phyloP scores from a whole-genome alignment of 352 stramenopile species.

The Globisporangium spiculum region DNA sequence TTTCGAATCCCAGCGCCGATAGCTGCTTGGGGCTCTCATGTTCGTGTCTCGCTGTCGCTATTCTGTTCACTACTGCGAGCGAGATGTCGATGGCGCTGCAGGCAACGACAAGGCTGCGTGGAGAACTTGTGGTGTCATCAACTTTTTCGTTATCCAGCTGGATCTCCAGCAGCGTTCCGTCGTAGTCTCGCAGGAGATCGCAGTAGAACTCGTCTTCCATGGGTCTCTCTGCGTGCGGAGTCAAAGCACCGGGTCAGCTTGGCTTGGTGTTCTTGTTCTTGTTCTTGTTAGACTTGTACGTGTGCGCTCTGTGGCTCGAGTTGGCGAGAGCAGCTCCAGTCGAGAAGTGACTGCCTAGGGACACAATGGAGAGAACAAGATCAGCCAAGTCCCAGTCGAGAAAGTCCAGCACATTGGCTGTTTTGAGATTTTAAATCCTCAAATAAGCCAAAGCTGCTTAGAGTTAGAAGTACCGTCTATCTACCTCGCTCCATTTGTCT shows the following conservation, averaged over 20 bases:
- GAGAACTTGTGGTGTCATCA: background rate
- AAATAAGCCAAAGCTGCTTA: background rate
- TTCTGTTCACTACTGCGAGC: background rate
- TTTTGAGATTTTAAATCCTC: background rate
- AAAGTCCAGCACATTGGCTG: background rate
- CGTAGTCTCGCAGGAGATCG: conserved; percentile 24
- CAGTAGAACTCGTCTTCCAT: conserved; percentile 27
- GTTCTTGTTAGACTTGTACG: background rate
- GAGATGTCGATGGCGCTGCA: conserved; percentile 2
- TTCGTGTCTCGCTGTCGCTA: background rate
- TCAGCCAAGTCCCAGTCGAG: background rate
- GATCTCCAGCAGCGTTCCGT: conserved; percentile 31
- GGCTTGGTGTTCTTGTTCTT: background rate
- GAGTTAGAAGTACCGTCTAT: background rate
- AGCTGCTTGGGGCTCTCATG: background rate
- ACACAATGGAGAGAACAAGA: background rate
- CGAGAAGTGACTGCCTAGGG: background rate
- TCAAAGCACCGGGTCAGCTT: background rate
- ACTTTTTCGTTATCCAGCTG: conserved; percentile 24
- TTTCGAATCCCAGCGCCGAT: background rate
- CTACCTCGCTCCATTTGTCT: background rate
- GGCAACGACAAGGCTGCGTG: background rate
- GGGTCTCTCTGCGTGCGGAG: background rate
- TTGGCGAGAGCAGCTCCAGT: conserved; percentile 7
- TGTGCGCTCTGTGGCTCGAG: background rate